Evolutionary conservation across 2,329 filamentous ascomycete species (phyloP), one percentile per base, ranked within the genome.

Genomic region (Fusarium redolens): DNA sequence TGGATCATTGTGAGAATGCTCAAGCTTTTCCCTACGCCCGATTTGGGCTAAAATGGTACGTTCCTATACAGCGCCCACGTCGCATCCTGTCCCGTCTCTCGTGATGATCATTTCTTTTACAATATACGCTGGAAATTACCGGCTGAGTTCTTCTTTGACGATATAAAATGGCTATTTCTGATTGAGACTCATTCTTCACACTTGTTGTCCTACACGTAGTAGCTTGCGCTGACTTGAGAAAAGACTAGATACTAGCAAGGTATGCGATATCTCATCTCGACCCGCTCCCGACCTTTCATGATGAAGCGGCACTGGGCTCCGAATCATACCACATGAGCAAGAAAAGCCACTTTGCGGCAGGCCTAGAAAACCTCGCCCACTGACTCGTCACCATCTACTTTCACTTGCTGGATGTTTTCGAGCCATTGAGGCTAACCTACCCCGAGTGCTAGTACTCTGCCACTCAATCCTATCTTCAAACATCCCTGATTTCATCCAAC

Each of bases 321-420:
- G 94, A 97, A 73, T 86, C 78, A 83, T 67, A 82, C 61, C 69
- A 83, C 86, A 90, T 91, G 94, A 94, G 95, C 87, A 81, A 74
- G 93, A 95, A 91, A 90, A 92, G 90, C 94, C 94, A 93, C 85
- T 89, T 93, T 93, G 94, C 85, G 94, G 93, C 94, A 97, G 94
- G 95, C 95, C 94, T 97, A 97, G 94, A 97, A 97, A 97, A 97
- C 95, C 95, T 97, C 91, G 94, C 93, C 95, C 93, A 96, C 95
- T 97, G 95, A 97, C 85, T 78, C 69, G 64, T 72, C 68, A 73
- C 64, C 47, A 52, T 71, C 61, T 44, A 47, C 35, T 28, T 33
- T 50, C 54, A 33, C 22, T 66, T 72, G 45, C 48, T 74, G 48
- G 60, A 70, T 48, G 40, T 22, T 9, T 12, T 55, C 14, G 64